Base-by-base conservation (phyloP, 331 rosid species). In the Dryas integrifolia region DNA sequence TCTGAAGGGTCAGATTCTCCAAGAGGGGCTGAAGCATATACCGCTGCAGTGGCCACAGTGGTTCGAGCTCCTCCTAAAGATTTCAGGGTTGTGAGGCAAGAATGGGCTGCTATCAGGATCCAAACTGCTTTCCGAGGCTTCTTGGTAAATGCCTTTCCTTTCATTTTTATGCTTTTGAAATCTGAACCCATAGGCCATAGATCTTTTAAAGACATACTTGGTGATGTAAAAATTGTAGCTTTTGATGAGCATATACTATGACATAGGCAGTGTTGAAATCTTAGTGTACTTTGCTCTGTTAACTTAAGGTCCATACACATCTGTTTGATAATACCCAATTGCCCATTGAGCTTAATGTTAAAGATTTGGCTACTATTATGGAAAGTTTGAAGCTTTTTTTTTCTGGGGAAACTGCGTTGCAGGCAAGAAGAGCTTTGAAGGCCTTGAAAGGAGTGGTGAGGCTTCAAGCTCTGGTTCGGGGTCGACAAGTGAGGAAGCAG, bases 371-470 rank as follows among this genome's bases (percentile, higher is more conserved):
- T 40, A 15, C 9, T 68, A 9, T n/a, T 47, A 26, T 46, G 5
- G 58, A 49, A 76, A 68, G 57, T 59, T 49, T 56, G 73, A 50
- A 58, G 15, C 46, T 49, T 30, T 46, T 35, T 35, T 9, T 63
- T 21, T 21, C 14, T 64, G 65, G 21, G 45, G 5, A 16, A 51
- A 60, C 45, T 43, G 44, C 14, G 53, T 58, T 85, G 77, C 66
- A 94, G 98, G 97, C 99, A 67, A 92, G 97, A 71, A 89, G 97
- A 83, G 99, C 99, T 50, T 81, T 89, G 83, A 83, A 91, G 88
- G 99, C 99, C 12, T 87, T 95, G 89, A 95, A 84, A 86, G 97
- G 87, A 57, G 87, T 95, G 76, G 99, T 95, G 71, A 89, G 99
- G 90, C 85, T 95, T 82, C 99, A 95, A 79, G 99, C 99, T 41